These are phyloP conservation scores for Prasinococcaceae sp. DNA, from an alignment of 139 green algal species.

Conservation along the genomic window DNA sequence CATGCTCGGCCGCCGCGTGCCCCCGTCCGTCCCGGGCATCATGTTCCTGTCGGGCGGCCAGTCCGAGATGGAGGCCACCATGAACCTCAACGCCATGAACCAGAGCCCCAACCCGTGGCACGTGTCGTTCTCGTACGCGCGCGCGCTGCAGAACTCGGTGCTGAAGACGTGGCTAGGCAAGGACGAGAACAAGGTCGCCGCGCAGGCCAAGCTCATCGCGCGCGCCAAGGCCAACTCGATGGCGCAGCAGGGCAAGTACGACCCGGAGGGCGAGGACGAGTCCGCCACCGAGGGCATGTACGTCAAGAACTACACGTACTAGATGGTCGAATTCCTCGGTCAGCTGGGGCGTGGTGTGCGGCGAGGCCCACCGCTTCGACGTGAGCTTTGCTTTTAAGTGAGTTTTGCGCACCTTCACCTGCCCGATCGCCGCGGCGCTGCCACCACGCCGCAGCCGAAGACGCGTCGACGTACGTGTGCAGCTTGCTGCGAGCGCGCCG, in stretches of 20 bases:
- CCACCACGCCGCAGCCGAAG: too few species aligned
- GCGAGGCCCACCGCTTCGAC: too few species aligned
- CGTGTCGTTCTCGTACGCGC: slow-evolving; percentile 99
- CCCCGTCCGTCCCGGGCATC: slow-evolving; percentile 94
- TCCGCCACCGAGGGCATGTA: slow-evolving; percentile 71
- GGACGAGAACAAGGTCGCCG: slow-evolving; percentile 64
- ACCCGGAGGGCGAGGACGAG: slow-evolving; percentile 33
- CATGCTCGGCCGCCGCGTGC: slow-evolving; percentile 88
- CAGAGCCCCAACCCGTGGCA: slow-evolving; percentile 98
- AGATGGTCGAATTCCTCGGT: slow-evolving; percentile 29
- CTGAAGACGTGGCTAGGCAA: slow-evolving; percentile 63
- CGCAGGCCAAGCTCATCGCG: slow-evolving; percentile 79
- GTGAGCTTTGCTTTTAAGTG: too few species aligned
- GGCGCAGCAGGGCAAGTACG: slow-evolving; percentile 94
- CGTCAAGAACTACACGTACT: slow-evolving; percentile 92
- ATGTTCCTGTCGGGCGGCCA: slow-evolving; percentile 99
- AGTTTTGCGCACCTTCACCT: too few species aligned
- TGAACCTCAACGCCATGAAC: slow-evolving; percentile 99
- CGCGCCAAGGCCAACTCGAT: slow-evolving; percentile 86
- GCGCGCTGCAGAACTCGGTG: slow-evolving; percentile 72
- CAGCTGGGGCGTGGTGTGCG: too few species aligned
- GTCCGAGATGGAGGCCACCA: slow-evolving; percentile 96
- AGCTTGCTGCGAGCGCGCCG: too few species aligned
- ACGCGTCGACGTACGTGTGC: too few species aligned
- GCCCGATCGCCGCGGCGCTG: too few species aligned